Base-by-base conservation (phyloP, 768 basidiomycete species). In the Chlorophyllum brunneum region DNA sequence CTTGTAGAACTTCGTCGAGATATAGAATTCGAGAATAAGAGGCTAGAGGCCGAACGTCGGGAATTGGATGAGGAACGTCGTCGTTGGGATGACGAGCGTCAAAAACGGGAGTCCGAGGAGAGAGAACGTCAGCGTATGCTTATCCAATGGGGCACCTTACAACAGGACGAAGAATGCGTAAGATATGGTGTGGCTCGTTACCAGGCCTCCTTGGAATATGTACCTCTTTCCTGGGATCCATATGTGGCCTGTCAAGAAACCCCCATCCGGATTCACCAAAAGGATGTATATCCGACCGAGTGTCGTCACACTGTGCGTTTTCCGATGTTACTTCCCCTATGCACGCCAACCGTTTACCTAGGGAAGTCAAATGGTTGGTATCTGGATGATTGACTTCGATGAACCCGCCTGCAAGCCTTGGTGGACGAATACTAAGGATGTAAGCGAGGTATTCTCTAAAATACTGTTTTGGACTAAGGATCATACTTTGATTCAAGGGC, bases 331-430 rank as follows among this genome's bases (percentile, higher is more conserved):
- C 26, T 27, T 20, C 43, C 24, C n/a, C 22, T 5, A 43, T 6
- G 23, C 2, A 26, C 5, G 2, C 30, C 26, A 7, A 43, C 23
- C 6, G 41, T 3, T 48, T 4, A 6, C 33, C 13, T 37, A 51
- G 50, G 50, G 33, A 8, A 9, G 22, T 16, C 31, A 44, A 24
- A 51, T 51, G 42, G 16, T 29, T 9, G 50, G 50, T 36, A 27
- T 51, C 23, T 51, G 50, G 50, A 27, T 34, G 15, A 29, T 51
- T n/a, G 42, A 43, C n/a, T 51, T 51, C 13, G 41, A 51, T 9
- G 50, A 51, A 8, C 41, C 40, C 31, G 3, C 41, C 8, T 51
- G 50, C 7, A 43, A 44, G 41, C 50, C 50, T 11, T 51, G 50
- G 50, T 51, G 50, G 50, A 34, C 41, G 8, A 41, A 43, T 8